A percentile compares a stretch with the other conserved stretches of the same genome.
These are phyloP conservation scores for Iris macrosiphon DNA, from an alignment of 106 monocot species.

Conservation along the genomic window DNA sequence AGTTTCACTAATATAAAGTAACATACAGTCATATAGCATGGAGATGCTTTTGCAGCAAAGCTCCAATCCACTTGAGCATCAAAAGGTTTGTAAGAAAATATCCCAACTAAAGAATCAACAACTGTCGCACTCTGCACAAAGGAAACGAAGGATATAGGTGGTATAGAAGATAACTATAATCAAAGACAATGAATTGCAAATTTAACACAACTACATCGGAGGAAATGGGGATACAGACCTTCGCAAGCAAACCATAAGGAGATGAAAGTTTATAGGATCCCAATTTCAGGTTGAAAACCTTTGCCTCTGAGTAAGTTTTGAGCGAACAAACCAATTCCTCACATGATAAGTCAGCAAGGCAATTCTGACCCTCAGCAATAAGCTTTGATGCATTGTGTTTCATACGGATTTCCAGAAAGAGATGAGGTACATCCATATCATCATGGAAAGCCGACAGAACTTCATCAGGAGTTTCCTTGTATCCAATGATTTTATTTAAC, in stretches of 20 bases:
- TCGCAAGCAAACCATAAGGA: slow-evolving; percentile 86
- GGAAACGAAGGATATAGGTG: not conserved
- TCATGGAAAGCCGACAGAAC: slow-evolving; percentile 32
- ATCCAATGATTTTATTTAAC: slow-evolving; percentile 85
- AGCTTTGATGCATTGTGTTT: slow-evolving; percentile 94
- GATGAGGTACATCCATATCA: slow-evolving; percentile 53
- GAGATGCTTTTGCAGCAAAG: slow-evolving; percentile 88
- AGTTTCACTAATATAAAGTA: not conserved
- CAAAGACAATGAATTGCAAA: not conserved
- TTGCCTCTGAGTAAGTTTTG: slow-evolving; percentile 73
- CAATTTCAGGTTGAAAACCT: slow-evolving; percentile 75
- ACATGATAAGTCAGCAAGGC: slow-evolving; percentile 92
- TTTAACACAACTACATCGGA: not conserved
- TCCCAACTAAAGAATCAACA: slow-evolving; percentile 71
- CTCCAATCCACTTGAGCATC: slow-evolving; percentile 88
- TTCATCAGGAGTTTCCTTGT: slow-evolving; percentile 73
- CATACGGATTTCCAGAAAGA: slow-evolving; percentile 82
- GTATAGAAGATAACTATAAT: not conserved
- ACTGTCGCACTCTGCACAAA: slow-evolving; percentile 73
- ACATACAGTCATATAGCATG: slow-evolving; percentile 97
- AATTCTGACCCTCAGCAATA: slow-evolving; percentile 26
- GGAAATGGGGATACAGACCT: slow-evolving; percentile 41
- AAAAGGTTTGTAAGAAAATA: slow-evolving; percentile 89
- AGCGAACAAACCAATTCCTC: slow-evolving; percentile 71
- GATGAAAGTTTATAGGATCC: slow-evolving; percentile 85